Percentiles rank a stretch among this genome's conserved stretches.
Conservation (phyloP, 768 basidiomycete genomes). For the Exidia glandulosa region DNA sequence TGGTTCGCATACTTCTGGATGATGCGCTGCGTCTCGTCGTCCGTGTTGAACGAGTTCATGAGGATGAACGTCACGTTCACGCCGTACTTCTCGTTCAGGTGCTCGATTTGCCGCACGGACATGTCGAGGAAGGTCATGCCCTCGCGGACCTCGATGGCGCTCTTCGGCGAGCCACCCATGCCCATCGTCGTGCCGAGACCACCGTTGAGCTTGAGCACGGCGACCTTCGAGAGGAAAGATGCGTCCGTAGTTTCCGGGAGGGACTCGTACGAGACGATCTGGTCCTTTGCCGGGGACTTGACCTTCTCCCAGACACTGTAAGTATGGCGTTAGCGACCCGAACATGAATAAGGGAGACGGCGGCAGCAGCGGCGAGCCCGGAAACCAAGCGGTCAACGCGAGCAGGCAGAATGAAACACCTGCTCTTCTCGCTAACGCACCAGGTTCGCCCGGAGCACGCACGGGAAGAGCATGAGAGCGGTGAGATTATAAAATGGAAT, state of each 20-base stretch:
- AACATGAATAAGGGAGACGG: conserved; percentile 3
- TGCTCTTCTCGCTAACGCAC: too few species aligned
- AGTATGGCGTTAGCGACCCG: neutral
- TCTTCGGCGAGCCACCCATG: conserved; percentile 77
- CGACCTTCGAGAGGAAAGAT: conserved; percentile 78
- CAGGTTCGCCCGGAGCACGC: too few species aligned
- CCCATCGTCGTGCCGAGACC: conserved; percentile 89
- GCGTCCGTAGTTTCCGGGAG: conserved; percentile 50
- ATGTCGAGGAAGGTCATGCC: conserved; percentile 98
- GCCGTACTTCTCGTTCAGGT: conserved; percentile 12
- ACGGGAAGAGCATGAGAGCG: too few species aligned
- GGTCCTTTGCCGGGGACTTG: conserved; percentile 74
- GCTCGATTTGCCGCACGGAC: conserved; percentile 85
- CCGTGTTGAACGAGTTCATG: conserved; percentile 98
- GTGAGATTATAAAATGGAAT: too few species aligned
- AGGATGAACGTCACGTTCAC: conserved; percentile 86
- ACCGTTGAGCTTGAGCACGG: conserved; percentile 91
- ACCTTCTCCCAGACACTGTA: conserved; percentile 80
- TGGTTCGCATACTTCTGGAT: conserved; percentile 96
- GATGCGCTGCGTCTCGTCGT: conserved; percentile 90
- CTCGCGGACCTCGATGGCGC: conserved; percentile 90
- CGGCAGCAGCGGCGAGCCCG: conserved; percentile 11
- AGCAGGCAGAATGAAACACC: too few species aligned
- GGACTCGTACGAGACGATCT: conserved; percentile 72
- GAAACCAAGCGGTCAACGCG: neutral